phyloP scores from a whole-genome alignment of 768 basidiomycete species.

The Lentinula raphanica region DNA sequence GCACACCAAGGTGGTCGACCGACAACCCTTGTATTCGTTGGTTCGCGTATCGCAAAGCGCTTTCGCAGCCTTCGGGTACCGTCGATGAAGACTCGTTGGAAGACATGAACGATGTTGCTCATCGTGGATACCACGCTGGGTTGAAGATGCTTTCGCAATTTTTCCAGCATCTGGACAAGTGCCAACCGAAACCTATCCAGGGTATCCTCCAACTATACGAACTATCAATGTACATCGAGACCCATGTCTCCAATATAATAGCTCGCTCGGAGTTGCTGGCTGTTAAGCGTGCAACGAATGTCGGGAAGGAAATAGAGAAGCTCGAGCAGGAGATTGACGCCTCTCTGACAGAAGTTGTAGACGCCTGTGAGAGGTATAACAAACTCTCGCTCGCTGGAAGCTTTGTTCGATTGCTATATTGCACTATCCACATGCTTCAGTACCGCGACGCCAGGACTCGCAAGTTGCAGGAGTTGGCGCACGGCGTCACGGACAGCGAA shows the following conservation, averaged over 20 bases:
- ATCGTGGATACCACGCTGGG: slow-evolving; percentile 5
- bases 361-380: slow-evolving; percentile 5
- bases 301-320: not conserved
- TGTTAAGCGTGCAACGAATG: slow-evolving; percentile 6
- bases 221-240: slow-evolving; percentile 11
- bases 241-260: slow-evolving; percentile 9
- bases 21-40: slow-evolving; percentile 13
- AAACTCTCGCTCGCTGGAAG: slow-evolving; percentile 14
- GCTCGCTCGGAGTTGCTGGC: slow-evolving; percentile 10
- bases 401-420: slow-evolving; percentile 7
- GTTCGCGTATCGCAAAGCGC: slow-evolving; percentile 4
- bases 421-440: slow-evolving; percentile 8
- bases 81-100: not conserved
- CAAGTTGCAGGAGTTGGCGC: not conserved
- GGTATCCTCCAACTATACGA: slow-evolving; percentile 9
- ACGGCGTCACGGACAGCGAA: not conserved
- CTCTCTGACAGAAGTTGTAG: not conserved
- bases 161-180: slow-evolving; percentile 13
- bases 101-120: not conserved
- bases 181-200: slow-evolving; percentile 12
- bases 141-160: slow-evolving; percentile 6
- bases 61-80: not conserved
- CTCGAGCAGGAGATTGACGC: not conserved
- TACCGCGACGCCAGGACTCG: slow-evolving; percentile 3
- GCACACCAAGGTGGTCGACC: slow-evolving; percentile 5